Evolutionary conservation across 139 green algal species (phyloP), one percentile per base, ranked within the genome.

Genomic region (Closterium sp.): DNA sequence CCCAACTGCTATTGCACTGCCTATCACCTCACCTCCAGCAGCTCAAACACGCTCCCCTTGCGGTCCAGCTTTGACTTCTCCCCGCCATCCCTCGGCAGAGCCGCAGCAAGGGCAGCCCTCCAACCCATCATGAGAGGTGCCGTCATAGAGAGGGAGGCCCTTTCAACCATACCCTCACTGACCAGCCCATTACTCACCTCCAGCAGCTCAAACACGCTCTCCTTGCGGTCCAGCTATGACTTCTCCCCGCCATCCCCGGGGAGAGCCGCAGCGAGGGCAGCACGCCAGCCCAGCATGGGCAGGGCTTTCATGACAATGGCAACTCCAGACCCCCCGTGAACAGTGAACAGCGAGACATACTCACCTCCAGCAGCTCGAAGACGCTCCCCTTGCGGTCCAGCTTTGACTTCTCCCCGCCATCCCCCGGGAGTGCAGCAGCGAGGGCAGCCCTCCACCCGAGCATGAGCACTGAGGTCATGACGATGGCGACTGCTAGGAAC

Each of bases 201-300:
- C 38, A 95, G 62, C 30, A 95, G 94, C 87, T 95, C 92, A 28
- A 95, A 91, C 32, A 89, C 28, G 87, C 94, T 95, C 21, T 86
- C 92, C 45, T 89, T 88, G 27, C 93, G 70, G 92, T 95, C 89
- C 22, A 38, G 50, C 28, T 31, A 11, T 4, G 29, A 22, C 70
- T 93, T 93, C 19, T 19, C 70, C 91, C 13, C 85, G 19, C 95
- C 91, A 88, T 93, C 31, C 9, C 42, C 79, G 0, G 45, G 27
- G 9, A 24, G 28, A 85, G 27, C 92, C 9, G 89, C 62, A 22
- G 92, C 91, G 2, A 94, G 70, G 31, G 85, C 85, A 13, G 86
- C 89, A 30, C 94, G 31, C 93, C 93, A 95, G 2, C 93, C 91
- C 62, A 96, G 91, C 11, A 96, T 73, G 21, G 94, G 29, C 4